Percentiles rank a stretch among this genome's conserved stretches.
These are phyloP conservation scores for Penicillium sp. DNA, from an alignment of 2,329 filamentous ascomycete genomes.

Conservation along the genomic window DNA sequence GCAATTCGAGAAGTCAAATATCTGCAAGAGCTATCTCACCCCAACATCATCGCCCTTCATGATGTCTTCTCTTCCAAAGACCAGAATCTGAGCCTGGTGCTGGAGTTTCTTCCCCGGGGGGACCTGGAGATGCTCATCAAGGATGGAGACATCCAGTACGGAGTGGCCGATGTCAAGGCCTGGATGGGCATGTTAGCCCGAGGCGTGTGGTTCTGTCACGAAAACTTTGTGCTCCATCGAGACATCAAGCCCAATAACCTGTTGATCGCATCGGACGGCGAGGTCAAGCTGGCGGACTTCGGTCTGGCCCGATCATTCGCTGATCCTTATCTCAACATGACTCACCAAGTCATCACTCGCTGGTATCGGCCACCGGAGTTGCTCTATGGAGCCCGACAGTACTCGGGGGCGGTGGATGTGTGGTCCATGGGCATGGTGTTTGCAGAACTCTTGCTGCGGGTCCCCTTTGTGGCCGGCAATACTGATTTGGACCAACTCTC, in stretches of 20 bases:
- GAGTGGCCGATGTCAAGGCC: constrained; percentile 87
- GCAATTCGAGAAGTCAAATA: constrained; percentile 95
- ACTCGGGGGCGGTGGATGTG: constrained; percentile 86
- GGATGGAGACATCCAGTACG: constrained; percentile 80
- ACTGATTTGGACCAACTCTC: constrained; percentile 84
- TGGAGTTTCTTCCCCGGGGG: constrained; percentile 90
- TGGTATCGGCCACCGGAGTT: constrained; percentile 97
- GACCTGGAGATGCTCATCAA: constrained; percentile 94
- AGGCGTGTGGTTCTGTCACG: constrained; percentile 94
- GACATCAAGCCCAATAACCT: constrained; percentile 99
- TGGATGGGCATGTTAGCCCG: constrained; percentile 98
- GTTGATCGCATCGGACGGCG: constrained; percentile 87
- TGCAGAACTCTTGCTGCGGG: constrained; percentile 81
- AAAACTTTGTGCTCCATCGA: constrained; percentile 88
- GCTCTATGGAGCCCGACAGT: constrained; percentile 85
- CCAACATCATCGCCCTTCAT: constrained; percentile 90
- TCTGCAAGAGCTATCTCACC: constrained; percentile 88
- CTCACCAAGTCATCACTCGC: constrained; percentile 88
- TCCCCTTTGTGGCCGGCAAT: constrained; percentile 79
- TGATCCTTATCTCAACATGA: constrained; percentile 87
- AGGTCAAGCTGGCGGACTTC: constrained; percentile 96
- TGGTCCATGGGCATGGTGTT: constrained; percentile 95
- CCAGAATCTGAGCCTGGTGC: constrained; percentile 92
- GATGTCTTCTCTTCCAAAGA: constrained; percentile 95
- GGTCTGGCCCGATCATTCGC: constrained; percentile 87